A percentile compares a stretch with the other conserved stretches of the same genome.
Evolutionary conservation across 176 grass and related monocot species (phyloP).

Genomic region (Elymus sibiricus): DNA sequence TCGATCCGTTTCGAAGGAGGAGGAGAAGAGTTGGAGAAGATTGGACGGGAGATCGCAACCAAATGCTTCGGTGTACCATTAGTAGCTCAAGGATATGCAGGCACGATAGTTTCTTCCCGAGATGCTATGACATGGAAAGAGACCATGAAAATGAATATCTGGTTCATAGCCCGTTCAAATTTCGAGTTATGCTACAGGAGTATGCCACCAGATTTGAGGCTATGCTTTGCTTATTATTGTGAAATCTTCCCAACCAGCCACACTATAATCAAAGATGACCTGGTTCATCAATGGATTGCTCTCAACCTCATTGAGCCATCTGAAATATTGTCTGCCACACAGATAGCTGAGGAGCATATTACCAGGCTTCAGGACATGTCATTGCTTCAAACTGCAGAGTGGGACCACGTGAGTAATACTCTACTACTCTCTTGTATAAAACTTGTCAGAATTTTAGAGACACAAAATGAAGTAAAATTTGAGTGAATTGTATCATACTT

Average conservation of each 20-base stretch:
- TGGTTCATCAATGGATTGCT: background rate
- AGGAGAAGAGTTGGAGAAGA: background rate
- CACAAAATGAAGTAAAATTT: too few species aligned
- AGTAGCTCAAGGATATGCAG: rapidly evolving
- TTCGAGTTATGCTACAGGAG: background rate
- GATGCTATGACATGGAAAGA: background rate
- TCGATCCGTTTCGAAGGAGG: background rate
- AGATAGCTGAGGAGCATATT: background rate
- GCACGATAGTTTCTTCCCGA: background rate
- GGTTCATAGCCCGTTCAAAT: too few species aligned
- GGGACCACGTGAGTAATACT: background rate
- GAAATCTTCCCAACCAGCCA: background rate
- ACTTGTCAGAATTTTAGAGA: too few species aligned
- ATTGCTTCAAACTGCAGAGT: background rate
- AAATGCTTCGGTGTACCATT: background rate
- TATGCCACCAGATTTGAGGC: background rate
- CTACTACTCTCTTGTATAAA: too few species aligned
- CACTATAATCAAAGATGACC: background rate
- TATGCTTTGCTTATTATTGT: background rate
- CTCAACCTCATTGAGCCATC: background rate
- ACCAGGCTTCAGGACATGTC: background rate
- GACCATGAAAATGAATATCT: background rate
- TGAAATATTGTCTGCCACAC: background rate
- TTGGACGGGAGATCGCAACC: background rate
- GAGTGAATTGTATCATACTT: too few species aligned